Evolutionary conservation across 495 filamentous ascomycete species (phyloP).

Genomic region (Massariosphaeria phaeospora): DNA sequence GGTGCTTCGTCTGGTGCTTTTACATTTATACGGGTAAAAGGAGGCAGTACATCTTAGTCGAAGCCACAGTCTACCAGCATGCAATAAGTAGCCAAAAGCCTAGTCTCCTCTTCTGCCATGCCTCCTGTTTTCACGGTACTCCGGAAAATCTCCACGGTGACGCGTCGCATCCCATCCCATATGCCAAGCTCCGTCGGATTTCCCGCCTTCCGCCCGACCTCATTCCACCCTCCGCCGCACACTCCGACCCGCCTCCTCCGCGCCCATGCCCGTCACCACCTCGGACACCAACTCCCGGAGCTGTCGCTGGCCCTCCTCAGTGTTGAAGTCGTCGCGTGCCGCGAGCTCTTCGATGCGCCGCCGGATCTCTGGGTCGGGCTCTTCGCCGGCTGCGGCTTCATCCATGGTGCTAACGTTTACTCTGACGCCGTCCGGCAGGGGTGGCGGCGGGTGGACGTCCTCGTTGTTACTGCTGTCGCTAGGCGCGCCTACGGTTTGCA

Average conservation of each 20-base stretch:
- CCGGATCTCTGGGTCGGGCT: slow-evolving; percentile 44
- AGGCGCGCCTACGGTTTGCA: slow-evolving; percentile 1
- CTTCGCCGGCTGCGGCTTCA: slow-evolving; percentile 34
- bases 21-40: no score
- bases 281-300: slow-evolving; percentile 42
- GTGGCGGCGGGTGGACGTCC: slow-evolving; percentile 37
- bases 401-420: slow-evolving; percentile 40
- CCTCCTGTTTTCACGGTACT: no score
- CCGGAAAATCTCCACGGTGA: neutral
- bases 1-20: no score
- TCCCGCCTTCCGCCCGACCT: no score
- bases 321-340: slow-evolving; percentile 42
- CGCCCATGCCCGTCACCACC: slow-evolving; percentile 37
- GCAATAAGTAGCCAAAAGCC: no score
- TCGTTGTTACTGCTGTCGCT: slow-evolving; percentile 1
- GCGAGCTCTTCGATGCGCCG: slow-evolving; percentile 45
- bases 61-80: no score
- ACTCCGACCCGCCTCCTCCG: slow-evolving; percentile 24
- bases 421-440: slow-evolving; percentile 37
- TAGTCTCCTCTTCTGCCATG: no score
- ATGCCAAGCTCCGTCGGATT: neutral
- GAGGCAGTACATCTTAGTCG: no score
- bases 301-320: slow-evolving; percentile 41
- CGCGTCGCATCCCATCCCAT: slow-evolving; percentile 7
- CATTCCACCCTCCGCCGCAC: slow-evolving; percentile 31